Evolutionary conservation across 352 stramenopile species (phyloP), one percentile per base, ranked within the genome.

Genomic region (Phytophthora cryptogea): DNA sequence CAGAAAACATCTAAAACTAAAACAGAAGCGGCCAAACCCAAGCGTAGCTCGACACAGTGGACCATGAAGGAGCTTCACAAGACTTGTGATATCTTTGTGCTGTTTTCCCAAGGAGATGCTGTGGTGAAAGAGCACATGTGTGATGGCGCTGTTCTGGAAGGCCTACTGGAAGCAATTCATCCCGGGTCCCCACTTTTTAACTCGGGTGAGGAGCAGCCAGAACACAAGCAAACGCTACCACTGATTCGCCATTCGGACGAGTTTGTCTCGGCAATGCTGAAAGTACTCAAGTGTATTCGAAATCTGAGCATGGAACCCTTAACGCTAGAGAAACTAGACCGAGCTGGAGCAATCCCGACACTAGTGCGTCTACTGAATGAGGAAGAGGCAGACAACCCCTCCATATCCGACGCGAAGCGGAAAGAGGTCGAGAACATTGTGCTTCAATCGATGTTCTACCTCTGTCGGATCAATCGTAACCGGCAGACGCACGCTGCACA

Each of bases 41-140:
- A 54, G 44, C 48, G n/a, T 31, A 49, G 27, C 30, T 36, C 46
- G 9, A 57, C 39, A 36, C 64, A 54, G 8, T 94, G 84, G 84
- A 76, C 72, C 0, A 68, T 89, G 37, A 71, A 80, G 16, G 85
- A 96, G 33, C 63, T 94, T 28, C 73, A 92, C 54, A 75, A 88
- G 44, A 90, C 92, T 44, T 95, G 86, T 50, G 85, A 97, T 45
- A 90, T 97, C 26, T 80, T 98, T 8, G 61, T 96, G 10, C 70
- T 96, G 4, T 98, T 98, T 69, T 97, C 90, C 32, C 92, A 97
- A 66, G 90, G 89, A 14, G 92, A 98, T 57, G 78, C 76, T 3
- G 78, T 96, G 9, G 90, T 98, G 11, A 97, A 98, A 70, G 89
- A 98, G 41, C 89, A 97, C 53, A 90, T 98, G 78, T 95, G 89